These are phyloP conservation scores for Mycothermus thermophilus DNA, from an alignment of 495 filamentous ascomycete genomes.

Conservation along the genomic window DNA sequence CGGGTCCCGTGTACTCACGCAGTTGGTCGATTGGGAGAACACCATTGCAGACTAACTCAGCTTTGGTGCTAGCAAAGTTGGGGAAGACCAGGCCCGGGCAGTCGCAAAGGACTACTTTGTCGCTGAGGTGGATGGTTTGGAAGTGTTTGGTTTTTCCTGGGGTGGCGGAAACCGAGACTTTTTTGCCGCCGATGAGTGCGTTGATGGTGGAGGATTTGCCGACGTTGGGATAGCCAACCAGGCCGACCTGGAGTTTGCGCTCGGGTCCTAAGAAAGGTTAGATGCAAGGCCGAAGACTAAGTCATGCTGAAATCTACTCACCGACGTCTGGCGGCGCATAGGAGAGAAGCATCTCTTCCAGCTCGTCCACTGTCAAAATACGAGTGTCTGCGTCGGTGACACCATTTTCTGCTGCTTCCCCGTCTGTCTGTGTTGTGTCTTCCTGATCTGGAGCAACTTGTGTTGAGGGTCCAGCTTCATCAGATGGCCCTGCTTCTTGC, in stretches of 20 bases:
- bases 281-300: slow-evolving; percentile 9
- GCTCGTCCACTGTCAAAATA: slow-evolving; percentile 81
- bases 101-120: slow-evolving; percentile 85
- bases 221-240: slow-evolving; percentile 98
- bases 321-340: slow-evolving; percentile 48
- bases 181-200: slow-evolving; percentile 91
- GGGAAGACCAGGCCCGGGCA: slow-evolving; percentile 98
- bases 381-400: slow-evolving; percentile 51
- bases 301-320: slow-evolving; percentile 14
- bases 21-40: slow-evolving; percentile 95
- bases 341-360: slow-evolving; percentile 76
- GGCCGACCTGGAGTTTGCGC: slow-evolving; percentile 72
- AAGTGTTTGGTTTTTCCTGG: slow-evolving; percentile 99
- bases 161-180: slow-evolving; percentile 94
- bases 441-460: too few relatives aligned
- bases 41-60: slow-evolving; percentile 89
- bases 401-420: too few relatives aligned
- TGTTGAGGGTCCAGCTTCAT: too few relatives aligned
- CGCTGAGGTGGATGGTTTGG: slow-evolving; percentile 89
- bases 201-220: slow-evolving; percentile 99
- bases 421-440: too few relatives aligned
- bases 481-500: slow-evolving; percentile 16
- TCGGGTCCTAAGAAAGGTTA: slow-evolving; percentile 18
- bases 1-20: slow-evolving; percentile 84
- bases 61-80: slow-evolving; percentile 94